Evolutionary conservation across 2,329 filamentous ascomycete genomes (phyloP).

Genomic region (Diplodia scrobiculata): DNA sequence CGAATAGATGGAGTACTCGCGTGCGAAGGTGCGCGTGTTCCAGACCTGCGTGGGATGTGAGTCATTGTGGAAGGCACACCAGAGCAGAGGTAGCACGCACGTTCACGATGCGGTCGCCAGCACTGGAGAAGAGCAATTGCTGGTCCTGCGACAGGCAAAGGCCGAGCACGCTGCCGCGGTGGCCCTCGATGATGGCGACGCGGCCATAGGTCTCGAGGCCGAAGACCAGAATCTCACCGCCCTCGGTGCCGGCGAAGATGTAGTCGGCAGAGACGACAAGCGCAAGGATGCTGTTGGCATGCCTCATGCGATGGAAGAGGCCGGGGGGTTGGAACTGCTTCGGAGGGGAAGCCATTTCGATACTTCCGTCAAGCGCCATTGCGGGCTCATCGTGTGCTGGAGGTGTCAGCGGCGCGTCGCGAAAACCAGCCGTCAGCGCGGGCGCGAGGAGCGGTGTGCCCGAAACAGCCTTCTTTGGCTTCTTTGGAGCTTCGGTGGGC

Average conservation of each 20-base stretch:
- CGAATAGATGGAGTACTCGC: constrained; percentile 87
- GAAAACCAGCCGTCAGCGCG: constrained; percentile 13
- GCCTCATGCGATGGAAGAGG: constrained; percentile 72
- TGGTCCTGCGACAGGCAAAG: constrained; percentile 77
- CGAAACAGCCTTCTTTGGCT: constrained; percentile 18
- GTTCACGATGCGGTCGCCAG: constrained; percentile 90
- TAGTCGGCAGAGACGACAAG: constrained; percentile 77
- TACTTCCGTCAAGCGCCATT: constrained; percentile 33
- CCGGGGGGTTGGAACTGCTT: constrained; percentile 52
- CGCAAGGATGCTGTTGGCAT: constrained; percentile 77
- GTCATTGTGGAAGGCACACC: background rate
- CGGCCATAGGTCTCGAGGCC: constrained; percentile 85
- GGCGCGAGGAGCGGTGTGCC: constrained; percentile 19
- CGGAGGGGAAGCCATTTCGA: constrained; percentile 22
- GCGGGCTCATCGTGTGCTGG: constrained; percentile 33
- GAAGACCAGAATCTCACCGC: constrained; percentile 90
- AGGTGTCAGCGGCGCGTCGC: constrained; percentile 17
- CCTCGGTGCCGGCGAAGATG: constrained; percentile 90
- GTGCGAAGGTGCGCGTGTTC: constrained; percentile 73
- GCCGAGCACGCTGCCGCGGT: constrained; percentile 86
- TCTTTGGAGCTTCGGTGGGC: constrained; percentile 21
- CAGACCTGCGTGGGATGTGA: constrained; percentile 61
- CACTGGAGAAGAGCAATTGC: constrained; percentile 82
- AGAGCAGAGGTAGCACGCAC: constrained; percentile 45
- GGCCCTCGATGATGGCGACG: constrained; percentile 76